Evolutionary conservation across 2,329 filamentous ascomycete genomes (phyloP).

Genomic region (Cladophialophora carrionii): DNA sequence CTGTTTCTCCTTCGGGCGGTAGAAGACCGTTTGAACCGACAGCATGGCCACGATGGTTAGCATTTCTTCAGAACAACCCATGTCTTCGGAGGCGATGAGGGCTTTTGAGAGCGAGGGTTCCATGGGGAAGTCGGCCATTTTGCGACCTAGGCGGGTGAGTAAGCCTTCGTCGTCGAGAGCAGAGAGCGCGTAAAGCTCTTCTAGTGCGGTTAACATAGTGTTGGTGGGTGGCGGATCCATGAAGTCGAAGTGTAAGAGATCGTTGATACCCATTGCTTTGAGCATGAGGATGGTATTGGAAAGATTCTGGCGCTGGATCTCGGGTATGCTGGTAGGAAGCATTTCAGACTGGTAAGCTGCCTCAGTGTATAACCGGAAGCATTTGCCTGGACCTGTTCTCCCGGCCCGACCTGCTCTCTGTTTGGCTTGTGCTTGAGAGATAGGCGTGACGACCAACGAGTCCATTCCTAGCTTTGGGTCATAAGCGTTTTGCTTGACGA

Average conservation of each 20-base stretch:
- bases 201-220: constrained; percentile 93
- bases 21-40: constrained; percentile 83
- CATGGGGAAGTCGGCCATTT: constrained; percentile 99
- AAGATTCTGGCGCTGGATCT: constrained; percentile 93
- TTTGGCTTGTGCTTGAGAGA: constrained; percentile 94
- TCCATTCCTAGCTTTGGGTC: constrained; percentile 98
- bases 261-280: constrained; percentile 99
- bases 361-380: constrained; percentile 93
- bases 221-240: constrained; percentile 98
- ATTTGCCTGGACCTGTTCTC: constrained; percentile 92
- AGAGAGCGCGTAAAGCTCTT: constrained; percentile 89
- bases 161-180: constrained; percentile 95
- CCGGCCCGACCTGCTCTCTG: constrained; percentile 91
- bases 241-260: constrained; percentile 95
- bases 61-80: constrained; percentile 90
- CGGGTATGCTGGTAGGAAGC: constrained; percentile 92
- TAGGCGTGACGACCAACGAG: constrained; percentile 89
- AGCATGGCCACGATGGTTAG: constrained; percentile 95
- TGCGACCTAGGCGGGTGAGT: constrained; percentile 84
- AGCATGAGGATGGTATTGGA: constrained; percentile 94
- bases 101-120: constrained; percentile 89
- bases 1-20: constrained; percentile 96
- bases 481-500: constrained; percentile 97
- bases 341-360: constrained; percentile 95
- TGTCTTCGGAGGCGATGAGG: constrained; percentile 82